Evolutionary conservation across 768 basidiomycete genomes (phyloP), one percentile per base, ranked within the genome.

Genomic region (Phlebiopsis flavidoalba): DNA sequence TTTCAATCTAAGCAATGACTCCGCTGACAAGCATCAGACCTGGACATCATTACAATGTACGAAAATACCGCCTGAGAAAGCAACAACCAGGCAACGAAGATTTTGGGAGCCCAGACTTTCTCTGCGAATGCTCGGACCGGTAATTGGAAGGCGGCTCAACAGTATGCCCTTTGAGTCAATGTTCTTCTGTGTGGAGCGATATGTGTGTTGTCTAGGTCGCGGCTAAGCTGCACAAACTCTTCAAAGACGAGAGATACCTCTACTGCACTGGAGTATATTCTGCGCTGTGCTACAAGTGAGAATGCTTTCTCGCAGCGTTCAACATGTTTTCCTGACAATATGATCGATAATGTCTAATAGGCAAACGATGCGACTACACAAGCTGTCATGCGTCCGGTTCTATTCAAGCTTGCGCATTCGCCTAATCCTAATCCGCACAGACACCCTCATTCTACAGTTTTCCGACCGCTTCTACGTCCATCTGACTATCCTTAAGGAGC

Each of bases 231-330:
- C 81, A 87, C 76, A 93, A 91, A 69, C 85, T 88, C 65, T 94
- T 93, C 70, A 88, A 88, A 60, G 85, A 89, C 36, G 88, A 90
- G 57, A 80, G 88, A 46, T 93, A 89, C 69, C 71, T 93, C 43
- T 93, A 88, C 69, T 95, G 93, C 93, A 88, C 69, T 95, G 93
- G 93, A 87, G 82, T 64, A 82, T 89, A 37, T 89, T 90, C 67
- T 83, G 89, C 61, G 84, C 89, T 11, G 79, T 92, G 52, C 83
- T 94, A 17, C 93, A 95, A 82, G 90, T 88, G 31, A 51, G 61
- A 57, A 1, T 6, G 8, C 11, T 40, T 31, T 51, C 47, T 5
- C 55, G 5, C 14, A n/a, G 33, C 10, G 7, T 33, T 56, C 12
- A 46, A n/a, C 22, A 19, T 45, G 19, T 61, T 46, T 22, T 10